Conservation (phyloP, 148 eudicot species). For the Vaccinium vitisidaea region DNA sequence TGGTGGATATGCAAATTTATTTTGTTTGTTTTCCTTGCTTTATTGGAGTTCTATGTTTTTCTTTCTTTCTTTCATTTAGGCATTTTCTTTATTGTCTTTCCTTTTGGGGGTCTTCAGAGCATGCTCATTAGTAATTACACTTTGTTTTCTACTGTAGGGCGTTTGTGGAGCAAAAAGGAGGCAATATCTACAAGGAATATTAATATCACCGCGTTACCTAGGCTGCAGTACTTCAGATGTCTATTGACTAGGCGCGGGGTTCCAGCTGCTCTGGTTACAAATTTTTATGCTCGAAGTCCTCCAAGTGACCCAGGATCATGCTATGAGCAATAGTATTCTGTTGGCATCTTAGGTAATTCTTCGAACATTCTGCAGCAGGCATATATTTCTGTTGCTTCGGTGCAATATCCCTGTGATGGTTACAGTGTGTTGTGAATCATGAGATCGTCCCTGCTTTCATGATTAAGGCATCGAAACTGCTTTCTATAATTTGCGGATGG, state of each 20-base stretch:
- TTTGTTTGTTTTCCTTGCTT: background rate
- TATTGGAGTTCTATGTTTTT: background rate
- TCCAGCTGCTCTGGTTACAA: constrained; percentile 79
- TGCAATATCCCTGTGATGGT: background rate
- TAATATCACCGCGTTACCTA: constrained; percentile 45
- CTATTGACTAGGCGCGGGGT: constrained; percentile 83
- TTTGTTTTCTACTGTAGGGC: constrained; percentile 47
- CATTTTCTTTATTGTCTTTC: background rate
- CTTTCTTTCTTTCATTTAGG: background rate
- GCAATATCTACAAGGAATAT: constrained; percentile 40
- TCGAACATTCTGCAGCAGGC: background rate
- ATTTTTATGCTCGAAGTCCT: constrained; percentile 67
- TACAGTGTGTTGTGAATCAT: background rate
- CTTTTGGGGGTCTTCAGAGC: background rate
- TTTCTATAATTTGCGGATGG: background rate
- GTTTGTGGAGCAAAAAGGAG: constrained; percentile 70
- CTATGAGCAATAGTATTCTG: constrained; percentile 52
- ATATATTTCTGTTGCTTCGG: background rate
- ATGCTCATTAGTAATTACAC: constrained; percentile 5
- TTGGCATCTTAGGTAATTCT: background rate
- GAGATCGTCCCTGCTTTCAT: background rate
- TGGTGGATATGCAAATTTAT: background rate
- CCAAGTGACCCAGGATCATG: constrained; percentile 90
- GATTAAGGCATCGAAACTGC: background rate
- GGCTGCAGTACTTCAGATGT: constrained; percentile 86